Evolutionary conservation across 495 filamentous ascomycete species (phyloP), one percentile per base, ranked within the genome.

Genomic region (Penicillium crystallinum): DNA sequence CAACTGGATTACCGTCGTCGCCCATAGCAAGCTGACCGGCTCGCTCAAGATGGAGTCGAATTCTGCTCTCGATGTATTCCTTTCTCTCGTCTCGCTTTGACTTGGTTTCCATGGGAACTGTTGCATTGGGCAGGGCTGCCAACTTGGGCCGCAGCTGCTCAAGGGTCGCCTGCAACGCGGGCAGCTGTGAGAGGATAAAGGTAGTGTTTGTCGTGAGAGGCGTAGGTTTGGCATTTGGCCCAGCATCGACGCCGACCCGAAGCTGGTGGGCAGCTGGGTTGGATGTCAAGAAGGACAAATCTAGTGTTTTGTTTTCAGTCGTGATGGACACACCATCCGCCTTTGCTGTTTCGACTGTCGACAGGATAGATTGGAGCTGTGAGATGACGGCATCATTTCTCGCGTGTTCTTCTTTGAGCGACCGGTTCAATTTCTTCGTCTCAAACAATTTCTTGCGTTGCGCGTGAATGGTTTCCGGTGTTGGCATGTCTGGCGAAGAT

Each of bases 171-270:
- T 89, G 81, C 23, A 98, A 76, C 0, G 86, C 81, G 10, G 88
- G 87, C 10, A 97, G 76, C 67, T 98, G 93, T 1, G 84, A 86
- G 15, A 90, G 69, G 4, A 86, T 83, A 63, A 96, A 97, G 3
- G 80, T 81, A 0, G 90, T 84, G 5, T 89, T 86, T 0, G 88
- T 91, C 12, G 84, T 85, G 0, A 93, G 68, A 73, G 45, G 77
- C 11, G 63, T 69, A 43, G 70, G 74, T 40, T 67, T 59, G 30
- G 55, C 56, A 54, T 64, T 75, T 9, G 65, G 54, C 41, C 67
- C 71, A 14, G 66, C 55, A 46, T 62, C 66, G 18, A 67, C 65
- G 19, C 68, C 72, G 25, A 82, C 67, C 18, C 75, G 71, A 52
- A 81, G 68, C 41, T 69, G 69, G 23, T 60, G 60, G 19, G 76